Percentiles rank a stretch among this genome's conserved stretches.
Evolutionary conservation across 163 green algal species (phyloP).

Genomic region (Chlamydomonas reinhardtii): DNA sequence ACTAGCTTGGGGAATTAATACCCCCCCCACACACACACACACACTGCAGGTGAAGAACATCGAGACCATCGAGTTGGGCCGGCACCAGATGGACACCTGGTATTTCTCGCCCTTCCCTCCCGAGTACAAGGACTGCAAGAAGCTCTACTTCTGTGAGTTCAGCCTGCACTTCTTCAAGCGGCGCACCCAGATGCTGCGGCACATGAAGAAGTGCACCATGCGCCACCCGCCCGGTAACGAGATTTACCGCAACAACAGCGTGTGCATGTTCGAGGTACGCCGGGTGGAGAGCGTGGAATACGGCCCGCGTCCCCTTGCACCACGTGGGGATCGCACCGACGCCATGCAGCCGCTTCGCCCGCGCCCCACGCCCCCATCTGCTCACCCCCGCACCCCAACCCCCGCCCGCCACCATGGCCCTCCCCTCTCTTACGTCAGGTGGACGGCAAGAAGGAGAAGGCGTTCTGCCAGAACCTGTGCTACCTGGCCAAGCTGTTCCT

Average conservation of each 20-base stretch:
- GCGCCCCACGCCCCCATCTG: too few relatives aligned
- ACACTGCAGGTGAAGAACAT: constrained; percentile 93
- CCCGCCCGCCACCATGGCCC: too few relatives aligned
- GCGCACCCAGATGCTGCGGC: constrained; percentile 89
- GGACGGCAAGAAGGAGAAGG: constrained; percentile 90
- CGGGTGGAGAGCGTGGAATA: not conserved
- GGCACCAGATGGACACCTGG: constrained; percentile 98
- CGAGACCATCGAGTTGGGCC: constrained; percentile 94
- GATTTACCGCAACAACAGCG: constrained; percentile 95
- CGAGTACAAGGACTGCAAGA: constrained; percentile 94
- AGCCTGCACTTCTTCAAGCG: constrained; percentile 93
- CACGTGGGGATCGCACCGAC: too few relatives aligned
- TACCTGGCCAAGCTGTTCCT: constrained; percentile 99
- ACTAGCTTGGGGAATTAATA: too few relatives aligned
- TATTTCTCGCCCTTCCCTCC: constrained; percentile 98
- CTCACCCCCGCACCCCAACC: too few relatives aligned
- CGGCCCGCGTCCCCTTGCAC: too few relatives aligned
- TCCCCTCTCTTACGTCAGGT: constrained; percentile 61
- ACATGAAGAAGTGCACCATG: constrained; percentile 87
- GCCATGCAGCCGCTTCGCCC: not conserved
- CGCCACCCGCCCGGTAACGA: constrained; percentile 97
- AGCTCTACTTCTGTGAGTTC: constrained; percentile 93
- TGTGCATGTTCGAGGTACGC: constrained; percentile 95
- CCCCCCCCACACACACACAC: too few relatives aligned
- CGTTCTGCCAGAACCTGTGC: constrained; percentile 99